These are phyloP conservation scores for Thalassiosira livingstoniorum DNA, from an alignment of 352 stramenopile species.

Conservation along the genomic window DNA sequence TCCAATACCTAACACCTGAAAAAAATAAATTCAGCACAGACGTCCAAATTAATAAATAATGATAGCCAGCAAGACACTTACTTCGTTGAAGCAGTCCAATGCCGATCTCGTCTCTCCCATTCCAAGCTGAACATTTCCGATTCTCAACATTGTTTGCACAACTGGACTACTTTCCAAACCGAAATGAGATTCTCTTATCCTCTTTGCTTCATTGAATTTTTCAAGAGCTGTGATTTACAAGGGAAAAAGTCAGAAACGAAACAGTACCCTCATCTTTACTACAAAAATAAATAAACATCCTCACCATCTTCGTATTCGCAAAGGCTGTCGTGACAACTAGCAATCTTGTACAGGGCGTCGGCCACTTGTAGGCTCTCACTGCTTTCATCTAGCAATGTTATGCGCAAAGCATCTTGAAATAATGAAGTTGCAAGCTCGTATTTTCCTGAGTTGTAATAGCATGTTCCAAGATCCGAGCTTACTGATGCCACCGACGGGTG, in stretches of 20 bases:
- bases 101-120: conserved; percentile 59
- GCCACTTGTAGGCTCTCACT: conserved; percentile 50
- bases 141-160: conserved; percentile 64
- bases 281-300: conserved; percentile 4
- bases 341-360: conserved; percentile 70
- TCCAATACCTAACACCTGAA: conserved; percentile 63
- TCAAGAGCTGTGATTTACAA: no score
- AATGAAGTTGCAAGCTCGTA: conserved; percentile 59
- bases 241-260: neutral
- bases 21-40: neutral
- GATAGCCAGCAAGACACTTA: conserved; percentile 13
- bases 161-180: conserved; percentile 54
- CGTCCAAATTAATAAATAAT: neutral
- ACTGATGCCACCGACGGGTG: conserved; percentile 48
- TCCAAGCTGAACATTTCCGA: conserved; percentile 66
- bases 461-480: conserved; percentile 58
- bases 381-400: conserved; percentile 31
- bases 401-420: conserved; percentile 59
- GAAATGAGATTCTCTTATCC: conserved; percentile 47
- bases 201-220: conserved; percentile 64
- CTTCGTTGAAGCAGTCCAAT: conserved; percentile 63
- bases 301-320: conserved; percentile 66
- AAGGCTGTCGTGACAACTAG: conserved; percentile 69
- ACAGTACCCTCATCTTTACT: neutral
- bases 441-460: conserved; percentile 68